Evolutionary conservation across 257 asterid genomes (phyloP).

Genomic region (Agastache rugosa): DNA sequence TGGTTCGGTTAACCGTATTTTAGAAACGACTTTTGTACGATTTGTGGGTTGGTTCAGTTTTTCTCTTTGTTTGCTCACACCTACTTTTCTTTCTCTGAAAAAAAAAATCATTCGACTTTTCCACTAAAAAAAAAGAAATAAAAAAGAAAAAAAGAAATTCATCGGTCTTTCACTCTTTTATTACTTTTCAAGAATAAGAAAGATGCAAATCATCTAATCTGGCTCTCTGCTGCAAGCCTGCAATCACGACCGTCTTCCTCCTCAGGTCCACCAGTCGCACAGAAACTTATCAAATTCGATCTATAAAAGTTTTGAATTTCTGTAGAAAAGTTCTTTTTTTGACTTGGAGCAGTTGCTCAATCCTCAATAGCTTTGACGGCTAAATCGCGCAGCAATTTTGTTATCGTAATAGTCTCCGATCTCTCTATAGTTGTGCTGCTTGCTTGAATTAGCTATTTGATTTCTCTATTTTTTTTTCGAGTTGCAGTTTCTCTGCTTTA

Average conservation of each 20-base stretch:
- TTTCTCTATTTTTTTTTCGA: not conserved
- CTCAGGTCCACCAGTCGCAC: not conserved
- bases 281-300: slow-evolving; percentile 20
- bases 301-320: not conserved
- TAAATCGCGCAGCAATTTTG: slow-evolving; percentile 25
- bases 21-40: too few species aligned
- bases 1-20: too few species aligned
- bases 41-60: too few species aligned
- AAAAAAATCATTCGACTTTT: not conserved
- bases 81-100: too few species aligned
- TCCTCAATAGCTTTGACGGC: slow-evolving; percentile 16
- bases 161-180: not conserved
- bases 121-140: too few species aligned
- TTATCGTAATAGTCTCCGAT: slow-evolving; percentile 35
- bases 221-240: not conserved
- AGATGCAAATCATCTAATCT: not conserved
- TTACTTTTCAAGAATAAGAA: not conserved
- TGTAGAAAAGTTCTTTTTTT: not conserved
- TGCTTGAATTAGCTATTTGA: slow-evolving; percentile 17
- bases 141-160: not conserved
- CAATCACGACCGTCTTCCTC: slow-evolving; percentile 3
- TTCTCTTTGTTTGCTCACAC: too few species aligned
- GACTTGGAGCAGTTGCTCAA: not conserved
- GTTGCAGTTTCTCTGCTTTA: not conserved
- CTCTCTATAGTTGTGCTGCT: slow-evolving; percentile 23